Evolutionary conservation across 192 early-diverging fungal species (phyloP).

Genomic region (Backusella sp.): DNA sequence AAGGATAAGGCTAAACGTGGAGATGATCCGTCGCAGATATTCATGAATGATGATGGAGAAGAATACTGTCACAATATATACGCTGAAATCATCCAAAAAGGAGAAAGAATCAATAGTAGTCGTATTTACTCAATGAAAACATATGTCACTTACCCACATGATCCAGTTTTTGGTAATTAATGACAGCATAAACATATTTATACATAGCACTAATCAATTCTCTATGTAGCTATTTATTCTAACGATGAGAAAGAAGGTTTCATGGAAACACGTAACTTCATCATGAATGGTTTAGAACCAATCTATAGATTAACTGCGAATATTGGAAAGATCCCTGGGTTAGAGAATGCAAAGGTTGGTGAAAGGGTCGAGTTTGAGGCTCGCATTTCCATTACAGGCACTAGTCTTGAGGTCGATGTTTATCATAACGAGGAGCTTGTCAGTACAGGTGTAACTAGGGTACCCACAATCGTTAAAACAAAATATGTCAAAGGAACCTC

Average conservation of each 20-base stretch:
- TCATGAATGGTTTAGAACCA: background rate
- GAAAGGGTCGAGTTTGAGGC: background rate
- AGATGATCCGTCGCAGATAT: background rate
- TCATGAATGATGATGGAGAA: background rate
- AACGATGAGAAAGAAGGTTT: background rate
- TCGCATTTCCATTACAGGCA: background rate
- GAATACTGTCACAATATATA: background rate
- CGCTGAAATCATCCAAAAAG: background rate
- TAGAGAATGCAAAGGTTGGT: background rate
- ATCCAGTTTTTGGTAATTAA: background rate
- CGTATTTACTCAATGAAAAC: background rate
- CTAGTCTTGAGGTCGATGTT: background rate
- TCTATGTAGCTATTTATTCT: background rate
- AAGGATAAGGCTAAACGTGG: slow-evolving; percentile 28
- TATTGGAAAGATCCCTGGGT: background rate
- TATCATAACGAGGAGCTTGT: background rate
- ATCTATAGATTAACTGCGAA: background rate
- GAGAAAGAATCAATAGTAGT: background rate
- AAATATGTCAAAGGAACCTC: background rate
- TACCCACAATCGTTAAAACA: background rate
- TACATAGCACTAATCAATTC: background rate
- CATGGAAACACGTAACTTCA: background rate
- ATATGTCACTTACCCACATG: background rate
- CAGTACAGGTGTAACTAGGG: background rate
- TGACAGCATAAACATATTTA: background rate